Base-by-base conservation (phyloP, 371 early-diverging fungal genomes). In the Rhizomucor miehei region DNA sequence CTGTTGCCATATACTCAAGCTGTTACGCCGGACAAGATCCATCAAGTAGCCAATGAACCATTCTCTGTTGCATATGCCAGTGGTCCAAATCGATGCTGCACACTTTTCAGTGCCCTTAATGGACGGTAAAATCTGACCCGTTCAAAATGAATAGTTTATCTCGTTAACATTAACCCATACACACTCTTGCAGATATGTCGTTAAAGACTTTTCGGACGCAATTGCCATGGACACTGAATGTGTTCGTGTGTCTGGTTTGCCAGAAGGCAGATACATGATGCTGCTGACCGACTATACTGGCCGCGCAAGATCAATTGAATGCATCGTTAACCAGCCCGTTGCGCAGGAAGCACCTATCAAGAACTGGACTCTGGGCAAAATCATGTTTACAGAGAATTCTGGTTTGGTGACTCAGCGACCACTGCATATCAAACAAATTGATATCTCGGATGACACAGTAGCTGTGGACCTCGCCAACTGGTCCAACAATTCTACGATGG, bases 1-100 rank as follows among this genome's bases (percentile, higher is more conserved):
- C 36, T 14, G 20, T 48, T 20, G 39, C 39, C 23, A 41, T 54
- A 29, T 6, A 29, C 20, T 8, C 41, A 44, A 37, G 16, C 54
- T 4, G 25, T 16, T 12, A 35, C 52, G 11, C 66, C 70, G 21
- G 23, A 37, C 0, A 24, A 35, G 2, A 61, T 81, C 23, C 59
- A 67, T 49, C 56, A 63, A n/a, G 34, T 52, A 25, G 70, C 65
- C 0, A 50, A 72, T 14, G 60, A 59, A 14, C 52, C 58, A 0
- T 65, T 81, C 21, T 51, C 53, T 11, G 13, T 81, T 37, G 54
- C 72, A 2, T 60, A 64, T 37, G 39, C 35, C 12, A 45, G 49
- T 1, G 21, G 48, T 2, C 56, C 60, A 23, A 25, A 34, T 14
- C 14, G 43, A 1, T 50, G 54, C 6, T 62, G 66, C 25, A 56